A percentile compares a stretch with the other conserved stretches of the same genome.
phyloP scores from a whole-genome alignment of 1,139 yeast genomes.

The Zygoascus sp. region DNA sequence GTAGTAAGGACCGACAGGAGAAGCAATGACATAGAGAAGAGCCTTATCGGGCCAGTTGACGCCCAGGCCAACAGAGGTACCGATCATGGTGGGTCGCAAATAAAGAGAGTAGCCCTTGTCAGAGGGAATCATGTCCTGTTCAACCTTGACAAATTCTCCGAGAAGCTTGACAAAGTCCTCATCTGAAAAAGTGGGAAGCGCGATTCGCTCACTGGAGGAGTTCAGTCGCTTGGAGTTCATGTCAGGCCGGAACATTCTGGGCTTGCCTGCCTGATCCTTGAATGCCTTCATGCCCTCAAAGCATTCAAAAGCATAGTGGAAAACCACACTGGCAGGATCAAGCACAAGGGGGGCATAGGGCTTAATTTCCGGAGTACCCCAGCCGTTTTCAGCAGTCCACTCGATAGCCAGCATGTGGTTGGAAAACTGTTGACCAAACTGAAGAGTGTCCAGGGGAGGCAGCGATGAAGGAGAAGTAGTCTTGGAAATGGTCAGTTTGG shows the following conservation, averaged over 20 bases:
- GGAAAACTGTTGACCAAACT: conserved; percentile 83
- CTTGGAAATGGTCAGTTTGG: conserved; percentile 56
- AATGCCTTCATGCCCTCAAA: conserved; percentile 98
- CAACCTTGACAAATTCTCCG: conserved; percentile 67
- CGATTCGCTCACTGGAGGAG: conserved; percentile 78
- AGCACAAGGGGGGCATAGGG: conserved; percentile 74
- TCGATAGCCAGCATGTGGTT: conserved; percentile 86
- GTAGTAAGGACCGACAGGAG: conserved; percentile 92
- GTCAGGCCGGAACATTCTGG: conserved; percentile 85
- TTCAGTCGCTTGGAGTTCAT: conserved; percentile 91
- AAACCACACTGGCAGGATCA: conserved; percentile 84
- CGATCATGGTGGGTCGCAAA: conserved; percentile 91
- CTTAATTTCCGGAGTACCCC: conserved; percentile 80
- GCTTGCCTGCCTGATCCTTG: conserved; percentile 52
- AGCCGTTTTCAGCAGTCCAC: conserved; percentile 74
- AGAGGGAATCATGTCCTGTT: conserved; percentile 72
- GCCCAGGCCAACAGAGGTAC: conserved; percentile 83
- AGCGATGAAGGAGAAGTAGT: conserved; percentile 58
- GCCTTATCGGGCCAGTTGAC: conserved; percentile 79
- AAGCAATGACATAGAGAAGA: conserved; percentile 74
- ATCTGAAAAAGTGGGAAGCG: conserved; percentile 77
- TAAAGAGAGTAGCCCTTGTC: conserved; percentile 87
- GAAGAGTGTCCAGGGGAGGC: conserved; percentile 68
- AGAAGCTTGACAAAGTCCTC: conserved; percentile 72
- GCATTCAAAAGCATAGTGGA: conserved; percentile 92